Evolutionary conservation across 495 filamentous ascomycete genomes (phyloP).

Genomic region (Usnea hakonensis): DNA sequence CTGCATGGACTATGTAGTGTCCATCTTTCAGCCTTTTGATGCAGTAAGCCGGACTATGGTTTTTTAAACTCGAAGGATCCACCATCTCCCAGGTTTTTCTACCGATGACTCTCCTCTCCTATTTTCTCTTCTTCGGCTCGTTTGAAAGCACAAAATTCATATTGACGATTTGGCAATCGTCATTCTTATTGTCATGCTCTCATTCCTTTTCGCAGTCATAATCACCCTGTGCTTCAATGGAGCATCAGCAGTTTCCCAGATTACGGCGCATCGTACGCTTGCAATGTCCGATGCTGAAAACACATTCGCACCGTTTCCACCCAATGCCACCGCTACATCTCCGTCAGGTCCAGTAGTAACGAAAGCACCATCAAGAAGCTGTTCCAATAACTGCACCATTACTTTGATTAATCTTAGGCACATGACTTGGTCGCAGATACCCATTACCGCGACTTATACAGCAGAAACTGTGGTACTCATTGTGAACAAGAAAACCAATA

Average conservation of each 20-base stretch:
- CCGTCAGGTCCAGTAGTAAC: background rate
- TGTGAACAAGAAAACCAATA: slow-evolving; percentile 10
- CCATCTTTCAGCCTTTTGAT: too few relatives aligned
- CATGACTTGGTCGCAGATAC: background rate
- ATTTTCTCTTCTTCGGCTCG: too few relatives aligned
- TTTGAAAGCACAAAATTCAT: too few relatives aligned
- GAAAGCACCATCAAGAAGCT: background rate
- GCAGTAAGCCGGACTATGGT: too few relatives aligned
- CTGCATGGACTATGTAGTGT: too few relatives aligned
- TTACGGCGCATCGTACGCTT: background rate
- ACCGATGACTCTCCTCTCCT: too few relatives aligned
- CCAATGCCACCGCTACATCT: background rate
- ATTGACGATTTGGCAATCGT: too few relatives aligned
- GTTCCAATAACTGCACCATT: background rate
- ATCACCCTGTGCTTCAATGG: background rate
- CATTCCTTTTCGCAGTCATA: background rate
- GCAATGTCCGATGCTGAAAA: too few relatives aligned
- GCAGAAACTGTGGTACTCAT: background rate
- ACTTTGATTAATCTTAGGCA: background rate
- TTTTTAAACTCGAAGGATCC: too few relatives aligned
- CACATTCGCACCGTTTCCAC: background rate
- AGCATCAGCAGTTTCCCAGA: slow-evolving; percentile 4
- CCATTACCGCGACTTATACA: slow-evolving; percentile 5
- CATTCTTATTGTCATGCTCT: background rate
- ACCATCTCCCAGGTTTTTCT: too few relatives aligned